Percentiles rank a stretch among this genome's conserved stretches.
These are phyloP conservation scores for Cercospora berteroae DNA, from an alignment of 2,329 filamentous ascomycete species.

Conservation along the genomic window DNA sequence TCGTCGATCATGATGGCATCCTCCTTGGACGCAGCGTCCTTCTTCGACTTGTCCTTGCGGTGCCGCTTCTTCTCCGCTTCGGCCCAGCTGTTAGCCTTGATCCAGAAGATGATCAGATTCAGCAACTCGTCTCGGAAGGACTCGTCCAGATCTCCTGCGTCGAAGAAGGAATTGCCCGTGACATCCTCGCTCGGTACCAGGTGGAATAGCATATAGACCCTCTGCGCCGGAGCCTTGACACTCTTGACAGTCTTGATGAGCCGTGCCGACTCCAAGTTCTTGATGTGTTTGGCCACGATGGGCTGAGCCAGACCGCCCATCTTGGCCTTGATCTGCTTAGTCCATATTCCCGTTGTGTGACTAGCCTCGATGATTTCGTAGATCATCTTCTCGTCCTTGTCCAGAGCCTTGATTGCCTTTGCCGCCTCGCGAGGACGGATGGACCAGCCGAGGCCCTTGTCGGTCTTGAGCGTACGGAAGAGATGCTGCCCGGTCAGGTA, in stretches of 20 bases:
- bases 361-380: constrained; percentile 87
- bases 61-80: constrained; percentile 42
- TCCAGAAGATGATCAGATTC: constrained; percentile 68
- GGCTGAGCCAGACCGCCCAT: constrained; percentile 73
- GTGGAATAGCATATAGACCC: constrained; percentile 91
- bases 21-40: constrained; percentile 2
- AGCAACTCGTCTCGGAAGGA: constrained; percentile 80
- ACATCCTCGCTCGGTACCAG: constrained; percentile 84
- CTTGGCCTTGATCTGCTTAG: constrained; percentile 74
- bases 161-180: constrained; percentile 92
- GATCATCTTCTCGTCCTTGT: constrained; percentile 73
- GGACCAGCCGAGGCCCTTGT: constrained; percentile 33
- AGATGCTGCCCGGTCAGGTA: constrained; percentile 34
- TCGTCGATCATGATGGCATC: constrained; percentile 13
- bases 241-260: constrained; percentile 88
- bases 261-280: constrained; percentile 75
- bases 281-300: constrained; percentile 76
- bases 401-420: constrained; percentile 46
- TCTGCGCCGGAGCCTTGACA: constrained; percentile 84
- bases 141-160: constrained; percentile 83
- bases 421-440: constrained; percentile 29
- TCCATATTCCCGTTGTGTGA: constrained; percentile 85
- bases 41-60: constrained; percentile 13
- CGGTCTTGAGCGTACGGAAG: constrained; percentile 34
- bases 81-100: constrained; percentile 71